Base-by-base conservation (phyloP, 768 basidiomycete genomes). In the Boletus pseudopeckii region DNA sequence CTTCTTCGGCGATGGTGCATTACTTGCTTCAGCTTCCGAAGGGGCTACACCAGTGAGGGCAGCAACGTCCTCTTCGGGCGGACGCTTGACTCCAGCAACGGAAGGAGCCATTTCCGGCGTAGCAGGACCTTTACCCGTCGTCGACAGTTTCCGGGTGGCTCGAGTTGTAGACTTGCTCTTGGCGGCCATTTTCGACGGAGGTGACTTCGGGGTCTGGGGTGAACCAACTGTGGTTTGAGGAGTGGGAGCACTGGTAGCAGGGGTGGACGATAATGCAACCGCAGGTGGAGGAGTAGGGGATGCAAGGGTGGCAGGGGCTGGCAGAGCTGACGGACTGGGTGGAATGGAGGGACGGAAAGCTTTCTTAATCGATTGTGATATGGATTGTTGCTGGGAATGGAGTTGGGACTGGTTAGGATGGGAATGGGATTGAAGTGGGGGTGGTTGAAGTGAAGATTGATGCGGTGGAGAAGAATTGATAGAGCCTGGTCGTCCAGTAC, bases 1-100 rank as follows among this genome's bases (percentile, higher is more conserved):
- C 44, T 85, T 82, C 72, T 90, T 90, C 14, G 88, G 85, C 7
- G 87, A 84, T 7, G 86, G 86, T 7, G 80, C 81, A 50, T 82
- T 80, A 44, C 49, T 62, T 37, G 49, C 54, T 50, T 63, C 71
- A 20, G 63, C 57, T 45, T 69, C 64, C 45, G 73, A 67, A 49
- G 68, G 63, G 9, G 74, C 70, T 4, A 71, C 60, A 11, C 55
- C 71, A 26, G 66, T 59, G 2, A 69, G 57, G 42, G 61, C 51
- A 36, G 62, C 48, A 20, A 62, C 51, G 7, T 64, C 68, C 28
- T 84, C 70, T 18, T 73, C 70, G 39, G 70, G 60, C 7, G 64
- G 59, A 18, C 70, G 71, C 45, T 71, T 71, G 63, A 62, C 75
- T 66, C 56, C 70, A 43, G 38, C 61, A 45, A 71, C 59, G 2